Base-by-base conservation (phyloP, 2,329 filamentous ascomycete genomes). In the Plectosphaerella plurivora region DNA sequence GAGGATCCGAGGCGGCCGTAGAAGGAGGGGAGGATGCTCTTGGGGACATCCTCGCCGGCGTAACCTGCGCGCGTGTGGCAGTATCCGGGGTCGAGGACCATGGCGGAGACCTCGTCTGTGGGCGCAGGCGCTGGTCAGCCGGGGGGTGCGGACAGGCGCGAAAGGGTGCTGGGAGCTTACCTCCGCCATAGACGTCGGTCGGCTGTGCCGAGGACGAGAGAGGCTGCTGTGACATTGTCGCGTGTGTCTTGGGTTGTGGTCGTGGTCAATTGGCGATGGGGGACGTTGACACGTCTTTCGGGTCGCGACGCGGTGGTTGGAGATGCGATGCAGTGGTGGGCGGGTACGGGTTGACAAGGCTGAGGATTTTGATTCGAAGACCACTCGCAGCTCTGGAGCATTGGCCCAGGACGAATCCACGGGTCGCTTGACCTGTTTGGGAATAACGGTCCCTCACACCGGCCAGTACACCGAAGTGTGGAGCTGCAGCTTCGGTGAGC, bases 31-130 rank as follows among this genome's bases (percentile, higher is more conserved):
- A 96, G 81, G 53, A 97, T 86, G 28, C 90, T 91, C 76, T 97
- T 97, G 61, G 94, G 94, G 1, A 91, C 88, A 73, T 99, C 94
- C 81, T 99, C 95, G 66, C 95, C 94, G 12, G 95, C 95, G 66
- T 97, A 99, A 53, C 94, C 94, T 55, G 92, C 94, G 72, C 95
- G 91, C 41, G 89, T 92, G 61, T 85, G 87, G 65, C 89, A 90
- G 74, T 91, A 97, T 56, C 95, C 94, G 3, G 94, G 89, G 67
- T 99, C 94, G 66, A 99, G 89, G 37, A 99, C 90, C 61, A 99
- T 88, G 50, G 95, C 95, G 36, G 92, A 95, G 59, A 99, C 92
- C 76, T 99, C 94, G 77, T 99, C 94, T 96, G 63, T 53, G 55
- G 45, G 41, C 44, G 45, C 49, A 33, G 52, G 51, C 35, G 18